Conservation (phyloP, 257 asterid species). For the Przewalskia tangutica region DNA sequence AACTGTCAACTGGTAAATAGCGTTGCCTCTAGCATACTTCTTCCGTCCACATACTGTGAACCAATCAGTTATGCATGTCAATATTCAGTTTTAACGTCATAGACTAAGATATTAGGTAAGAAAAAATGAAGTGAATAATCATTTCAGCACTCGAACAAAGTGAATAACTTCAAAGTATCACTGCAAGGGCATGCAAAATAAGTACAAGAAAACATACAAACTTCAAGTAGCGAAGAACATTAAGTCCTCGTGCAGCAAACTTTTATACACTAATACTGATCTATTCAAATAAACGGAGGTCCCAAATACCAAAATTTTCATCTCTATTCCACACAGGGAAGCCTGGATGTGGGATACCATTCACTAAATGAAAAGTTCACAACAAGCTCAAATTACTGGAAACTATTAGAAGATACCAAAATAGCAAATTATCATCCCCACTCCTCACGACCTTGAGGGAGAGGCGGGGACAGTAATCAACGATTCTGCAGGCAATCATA, state of each 20-base stretch:
- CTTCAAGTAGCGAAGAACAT: neutral
- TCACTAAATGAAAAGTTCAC: neutral
- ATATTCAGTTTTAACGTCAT: neutral
- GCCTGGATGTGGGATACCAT: neutral
- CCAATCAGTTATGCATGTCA: neutral
- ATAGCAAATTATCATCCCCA: neutral
- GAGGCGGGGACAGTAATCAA: neutral
- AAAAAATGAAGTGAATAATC: no score
- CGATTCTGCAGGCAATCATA: neutral
- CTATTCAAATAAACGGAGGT: neutral
- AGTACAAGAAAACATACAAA: no score
- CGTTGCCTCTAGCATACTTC: neutral
- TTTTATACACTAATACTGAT: neutral
- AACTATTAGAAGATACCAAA: neutral
- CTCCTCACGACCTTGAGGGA: neutral
- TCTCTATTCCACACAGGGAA: neutral
- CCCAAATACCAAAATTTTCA: neutral
- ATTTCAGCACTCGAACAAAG: no score
- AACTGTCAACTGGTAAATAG: neutral
- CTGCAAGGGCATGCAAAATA: no score
- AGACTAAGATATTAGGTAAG: no score
- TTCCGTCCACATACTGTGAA: neutral
- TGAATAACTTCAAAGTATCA: no score
- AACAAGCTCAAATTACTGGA: neutral
- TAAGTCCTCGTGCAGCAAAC: neutral